phyloP scores from a whole-genome alignment of 352 stramenopile species.

The Phytophthora uliginosa region DNA sequence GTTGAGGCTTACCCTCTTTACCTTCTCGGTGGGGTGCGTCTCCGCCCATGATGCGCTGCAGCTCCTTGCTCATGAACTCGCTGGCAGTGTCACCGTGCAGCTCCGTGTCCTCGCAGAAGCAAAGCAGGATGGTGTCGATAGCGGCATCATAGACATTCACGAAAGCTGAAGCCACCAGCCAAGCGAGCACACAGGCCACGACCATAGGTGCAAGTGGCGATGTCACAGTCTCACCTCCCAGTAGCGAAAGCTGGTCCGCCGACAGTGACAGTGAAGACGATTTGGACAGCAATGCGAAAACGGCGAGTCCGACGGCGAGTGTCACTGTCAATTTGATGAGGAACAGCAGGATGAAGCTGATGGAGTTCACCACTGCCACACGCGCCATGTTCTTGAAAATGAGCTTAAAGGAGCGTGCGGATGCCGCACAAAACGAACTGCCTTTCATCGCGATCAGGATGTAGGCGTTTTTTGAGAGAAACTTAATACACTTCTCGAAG shows the following conservation, averaged over 20 bases:
- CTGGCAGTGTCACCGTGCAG: conserved; percentile 68
- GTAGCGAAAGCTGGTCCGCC: conserved; percentile 57
- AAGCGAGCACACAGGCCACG: conserved; percentile 82
- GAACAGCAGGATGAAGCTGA: conserved; percentile 95
- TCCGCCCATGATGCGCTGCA: conserved; percentile 70
- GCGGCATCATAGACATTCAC: conserved; percentile 95
- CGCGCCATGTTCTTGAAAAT: conserved; percentile 95
- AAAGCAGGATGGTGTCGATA: conserved; percentile 97
- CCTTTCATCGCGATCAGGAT: conserved; percentile 90
- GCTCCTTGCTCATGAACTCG: conserved; percentile 86
- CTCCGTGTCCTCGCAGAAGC: conserved; percentile 95
- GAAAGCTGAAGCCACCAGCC: conserved; percentile 94
- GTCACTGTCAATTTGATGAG: conserved; percentile 94
- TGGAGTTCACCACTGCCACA: conserved; percentile 91
- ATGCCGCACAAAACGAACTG: conserved; percentile 88
- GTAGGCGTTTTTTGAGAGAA: conserved; percentile 98
- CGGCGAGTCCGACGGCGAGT: conserved; percentile 44
- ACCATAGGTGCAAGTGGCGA: conserved; percentile 94
- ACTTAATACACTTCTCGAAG: conserved; percentile 97
- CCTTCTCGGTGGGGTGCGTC: not conserved
- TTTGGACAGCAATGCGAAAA: conserved; percentile 62
- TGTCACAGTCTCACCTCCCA: conserved; percentile 77
- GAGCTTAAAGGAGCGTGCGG: conserved; percentile 95
- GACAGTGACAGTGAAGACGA: conserved; percentile 42
- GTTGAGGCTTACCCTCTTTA: conserved; percentile 37